A percentile compares a stretch with the other conserved stretches of the same genome.
phyloP scores from a whole-genome alignment of 306 rosid species.

The Cicer chorassanicum region DNA sequence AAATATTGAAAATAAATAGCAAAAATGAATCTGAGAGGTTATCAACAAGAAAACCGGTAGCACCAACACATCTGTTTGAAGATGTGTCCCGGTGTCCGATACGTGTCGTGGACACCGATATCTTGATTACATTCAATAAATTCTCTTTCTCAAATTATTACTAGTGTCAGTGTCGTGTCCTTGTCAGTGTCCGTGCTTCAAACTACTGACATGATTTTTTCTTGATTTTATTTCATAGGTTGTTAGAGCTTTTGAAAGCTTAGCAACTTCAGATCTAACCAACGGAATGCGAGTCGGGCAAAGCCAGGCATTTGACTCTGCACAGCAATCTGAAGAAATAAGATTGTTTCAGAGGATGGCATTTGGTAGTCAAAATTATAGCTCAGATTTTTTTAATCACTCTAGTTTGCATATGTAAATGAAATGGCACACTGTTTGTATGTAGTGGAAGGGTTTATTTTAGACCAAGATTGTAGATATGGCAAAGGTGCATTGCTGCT shows the following conservation, averaged over 20 bases:
- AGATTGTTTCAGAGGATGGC: slow-evolving; percentile 79
- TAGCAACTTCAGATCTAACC: slow-evolving; percentile 65
- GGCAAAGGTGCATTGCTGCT: slow-evolving; percentile 40
- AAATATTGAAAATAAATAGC: slow-evolving; percentile 25
- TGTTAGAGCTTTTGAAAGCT: slow-evolving; percentile 84
- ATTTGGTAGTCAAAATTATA: slow-evolving; percentile 75
- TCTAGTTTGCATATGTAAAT: slow-evolving; percentile 48
- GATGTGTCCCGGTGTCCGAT: too few species aligned
- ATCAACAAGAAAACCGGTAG: neutral
- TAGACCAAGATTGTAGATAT: slow-evolving; percentile 36
- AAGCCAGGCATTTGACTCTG: slow-evolving; percentile 68
- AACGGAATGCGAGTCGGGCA: slow-evolving; percentile 92
- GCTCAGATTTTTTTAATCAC: slow-evolving; percentile 68
- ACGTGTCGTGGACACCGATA: too few species aligned
- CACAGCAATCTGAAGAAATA: slow-evolving; percentile 76
- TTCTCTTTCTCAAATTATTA: too few species aligned
- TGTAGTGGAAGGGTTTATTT: slow-evolving; percentile 42
- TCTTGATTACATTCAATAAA: too few species aligned
- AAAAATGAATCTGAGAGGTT: neutral
- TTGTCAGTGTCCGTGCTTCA: too few species aligned
- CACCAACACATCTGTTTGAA: too few species aligned
- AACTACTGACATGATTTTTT: slow-evolving; percentile 33
- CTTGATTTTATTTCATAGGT: slow-evolving; percentile 63
- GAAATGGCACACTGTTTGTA: slow-evolving; percentile 48
- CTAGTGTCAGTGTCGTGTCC: too few species aligned